Conservation (phyloP, 2,329 filamentous ascomycete species). For the Coniella lustricola region DNA sequence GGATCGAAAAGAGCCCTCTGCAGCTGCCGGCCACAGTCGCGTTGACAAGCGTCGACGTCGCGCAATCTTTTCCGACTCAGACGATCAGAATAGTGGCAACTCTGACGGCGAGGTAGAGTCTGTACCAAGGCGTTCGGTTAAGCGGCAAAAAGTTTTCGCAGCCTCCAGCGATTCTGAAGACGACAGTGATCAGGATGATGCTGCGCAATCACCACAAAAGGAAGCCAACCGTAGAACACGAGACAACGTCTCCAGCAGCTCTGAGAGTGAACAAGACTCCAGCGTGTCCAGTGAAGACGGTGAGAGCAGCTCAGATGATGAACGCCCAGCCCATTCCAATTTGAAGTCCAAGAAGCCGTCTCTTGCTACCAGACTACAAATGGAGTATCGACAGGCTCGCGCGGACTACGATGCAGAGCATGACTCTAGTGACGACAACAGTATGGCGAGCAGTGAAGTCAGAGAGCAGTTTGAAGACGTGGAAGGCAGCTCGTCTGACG, state of each 20-base stretch:
- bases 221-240: no score
- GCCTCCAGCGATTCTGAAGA: slow-evolving; percentile 7
- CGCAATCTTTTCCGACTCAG: slow-evolving; percentile 1
- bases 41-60: neutral
- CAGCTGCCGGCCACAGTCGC: neutral
- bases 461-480: slow-evolving; percentile 3
- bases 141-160: neutral
- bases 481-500: neutral
- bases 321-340: no score
- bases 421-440: slow-evolving; percentile 5
- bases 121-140: neutral
- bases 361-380: slow-evolving; percentile 7
- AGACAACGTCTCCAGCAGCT: no score
- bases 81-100: neutral
- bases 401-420: neutral
- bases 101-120: no score
- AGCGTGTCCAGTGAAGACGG: slow-evolving; percentile 1
- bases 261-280: neutral
- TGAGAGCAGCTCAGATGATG: slow-evolving; percentile 7
- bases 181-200: neutral
- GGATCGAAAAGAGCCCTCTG: neutral
- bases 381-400: slow-evolving; percentile 6
- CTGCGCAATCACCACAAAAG: no score
- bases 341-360: slow-evolving; percentile 9
- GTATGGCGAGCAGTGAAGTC: neutral